Percentiles rank a stretch among this genome's conserved stretches.
Evolutionary conservation across 257 asterid species (phyloP).

Genomic region (Solanum dulcamara): DNA sequence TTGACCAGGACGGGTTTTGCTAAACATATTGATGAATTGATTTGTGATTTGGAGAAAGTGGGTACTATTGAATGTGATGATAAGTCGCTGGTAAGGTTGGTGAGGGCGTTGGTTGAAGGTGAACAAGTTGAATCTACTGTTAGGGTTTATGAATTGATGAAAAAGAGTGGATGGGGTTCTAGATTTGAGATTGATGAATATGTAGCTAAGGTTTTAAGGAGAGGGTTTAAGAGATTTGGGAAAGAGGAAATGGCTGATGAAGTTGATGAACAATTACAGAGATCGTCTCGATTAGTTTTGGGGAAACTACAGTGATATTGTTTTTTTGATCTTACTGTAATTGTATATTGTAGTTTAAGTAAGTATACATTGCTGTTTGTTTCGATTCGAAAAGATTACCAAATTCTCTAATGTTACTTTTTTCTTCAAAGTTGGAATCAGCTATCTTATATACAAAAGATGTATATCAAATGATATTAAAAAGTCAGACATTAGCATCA

Average conservation of each 20-base stretch:
- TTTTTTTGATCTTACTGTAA: background rate
- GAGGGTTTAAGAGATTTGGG: slow-evolving; percentile 66
- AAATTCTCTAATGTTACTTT: background rate
- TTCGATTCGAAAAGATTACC: background rate
- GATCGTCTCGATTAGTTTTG: slow-evolving; percentile 28
- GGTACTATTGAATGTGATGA: slow-evolving; percentile 34
- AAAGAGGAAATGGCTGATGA: slow-evolving; percentile 57
- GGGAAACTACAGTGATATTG: background rate
- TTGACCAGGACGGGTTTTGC: slow-evolving; percentile 42
- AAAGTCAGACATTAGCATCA: too few relatives aligned
- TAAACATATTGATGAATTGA: slow-evolving; percentile 44
- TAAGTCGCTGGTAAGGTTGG: slow-evolving; percentile 54
- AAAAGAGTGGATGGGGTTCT: slow-evolving; percentile 41
- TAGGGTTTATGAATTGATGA: slow-evolving; percentile 68
- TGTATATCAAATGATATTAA: background rate
- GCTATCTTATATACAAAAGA: background rate
- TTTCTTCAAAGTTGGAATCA: background rate
- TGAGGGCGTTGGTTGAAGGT: slow-evolving; percentile 60
- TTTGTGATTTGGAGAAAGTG: slow-evolving; percentile 36
- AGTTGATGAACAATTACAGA: slow-evolving; percentile 47
- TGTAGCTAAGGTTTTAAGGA: slow-evolving; percentile 61
- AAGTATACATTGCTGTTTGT: background rate
- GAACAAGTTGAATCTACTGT: slow-evolving; percentile 56
- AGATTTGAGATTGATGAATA: slow-evolving; percentile 46
- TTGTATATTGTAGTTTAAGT: background rate